Evolutionary conservation across 73 alveolate species (phyloP).

Genomic region (Paramecium primaurelia): DNA sequence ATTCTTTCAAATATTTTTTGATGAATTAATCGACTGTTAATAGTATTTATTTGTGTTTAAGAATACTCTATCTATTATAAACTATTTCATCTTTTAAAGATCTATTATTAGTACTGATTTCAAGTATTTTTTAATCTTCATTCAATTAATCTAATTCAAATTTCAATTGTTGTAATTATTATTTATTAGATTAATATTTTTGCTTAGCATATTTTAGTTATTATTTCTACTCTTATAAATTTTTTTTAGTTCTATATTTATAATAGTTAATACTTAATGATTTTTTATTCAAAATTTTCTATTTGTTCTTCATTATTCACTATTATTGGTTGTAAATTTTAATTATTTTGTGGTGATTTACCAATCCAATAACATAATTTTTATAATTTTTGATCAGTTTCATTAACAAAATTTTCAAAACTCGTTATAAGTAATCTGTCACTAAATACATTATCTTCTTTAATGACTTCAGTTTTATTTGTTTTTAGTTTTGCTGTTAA

Average conservation of each 20-base stretch:
- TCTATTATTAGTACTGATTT: background rate
- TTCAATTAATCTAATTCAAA: background rate
- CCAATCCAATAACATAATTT: background rate
- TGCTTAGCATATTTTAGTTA: background rate
- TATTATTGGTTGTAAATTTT: background rate
- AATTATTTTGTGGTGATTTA: background rate
- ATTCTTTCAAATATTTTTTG: background rate
- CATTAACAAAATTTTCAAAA: background rate
- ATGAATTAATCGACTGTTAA: background rate
- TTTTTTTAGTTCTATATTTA: background rate
- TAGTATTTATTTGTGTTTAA: background rate
- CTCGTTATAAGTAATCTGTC: background rate
- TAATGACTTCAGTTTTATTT: background rate
- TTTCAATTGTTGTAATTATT: background rate
- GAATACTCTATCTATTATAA: background rate
- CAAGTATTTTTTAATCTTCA: background rate
- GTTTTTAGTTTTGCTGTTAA: background rate
- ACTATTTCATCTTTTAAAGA: background rate
- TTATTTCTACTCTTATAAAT: background rate
- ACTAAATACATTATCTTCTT: background rate
- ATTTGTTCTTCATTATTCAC: background rate
- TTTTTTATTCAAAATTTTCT: background rate
- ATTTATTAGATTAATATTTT: background rate
- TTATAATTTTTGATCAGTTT: background rate
- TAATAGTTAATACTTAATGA: background rate